Base-by-base conservation (phyloP, 1,139 yeast genomes). In the Yamadazyma sp. region DNA sequence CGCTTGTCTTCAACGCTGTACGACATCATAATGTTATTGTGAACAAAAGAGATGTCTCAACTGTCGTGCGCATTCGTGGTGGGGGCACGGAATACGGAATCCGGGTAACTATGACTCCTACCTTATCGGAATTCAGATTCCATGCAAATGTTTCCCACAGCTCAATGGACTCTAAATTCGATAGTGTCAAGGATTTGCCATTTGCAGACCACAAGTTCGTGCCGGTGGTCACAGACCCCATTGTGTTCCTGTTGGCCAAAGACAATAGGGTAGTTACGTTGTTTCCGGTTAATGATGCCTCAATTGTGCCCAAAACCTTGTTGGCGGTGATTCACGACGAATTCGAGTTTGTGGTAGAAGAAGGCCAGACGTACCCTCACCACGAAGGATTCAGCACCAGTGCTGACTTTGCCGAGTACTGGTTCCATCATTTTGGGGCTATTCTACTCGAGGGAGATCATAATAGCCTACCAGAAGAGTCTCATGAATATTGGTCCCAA, bases 321-420 rank as follows among this genome's bases (percentile, higher is more conserved):
- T 33, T 72, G 11, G 53, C 55, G 13, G 59, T 58, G 1, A 41
- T 73, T 20, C 62, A 59, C 31, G 53, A 60, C 6, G 72, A 72
- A 38, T 67, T 75, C 57, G 73, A 75, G 46, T 52, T 54, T 30
- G 69, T 76, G 11, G 62, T 78, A 1, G 76, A 66, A 16, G 77
- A 71, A 45, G 83, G 83, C 2, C 50, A 48, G 29, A 77, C 82
- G 0, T 76, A 76, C 41, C 79, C 81, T 0, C 65, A 70, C 42
- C 51, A 56, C 31, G 43, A 56, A 7, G 34, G 49, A 9, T 43
- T 57, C 49, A 54, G 56, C 29, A 52, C 50, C 12, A 62, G 63
- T 1, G n/a, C n/a, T n/a, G 64, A 59, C 29, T 78, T 74, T 47
- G 41, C 50, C 20, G 54, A 52, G 8, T 70, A 70, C 46, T 71